Base-by-base conservation (phyloP, 306 rosid species). In the Luffa acutangula region DNA sequence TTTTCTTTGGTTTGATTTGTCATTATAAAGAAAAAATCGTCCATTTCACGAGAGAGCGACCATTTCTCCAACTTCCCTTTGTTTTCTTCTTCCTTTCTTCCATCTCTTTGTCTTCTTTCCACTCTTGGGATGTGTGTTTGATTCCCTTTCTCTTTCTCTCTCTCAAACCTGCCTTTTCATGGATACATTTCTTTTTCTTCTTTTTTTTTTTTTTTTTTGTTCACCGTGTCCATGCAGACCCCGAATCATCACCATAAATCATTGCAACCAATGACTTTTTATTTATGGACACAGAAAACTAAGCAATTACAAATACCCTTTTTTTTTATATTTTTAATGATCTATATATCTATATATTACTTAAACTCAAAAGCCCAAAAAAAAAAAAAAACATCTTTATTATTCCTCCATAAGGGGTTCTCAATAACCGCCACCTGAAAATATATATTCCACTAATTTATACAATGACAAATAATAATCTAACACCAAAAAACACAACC, bases 1-100 rank as follows among this genome's bases (percentile, higher is more conserved):
- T 69, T 69, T 67, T 7, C 17, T 67, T 43, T 46, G 11, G 0
- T 21, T 21, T 21, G 5, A 14, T 34, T 73, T 73, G 59, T 71
- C 21, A 71, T 71, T 4, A 71, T 71, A 71, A 71, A 71, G 76
- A 73, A 73, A 73, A 46, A 36, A 36, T 62, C 69, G 52, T 13
- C 89, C 83, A 83, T 76, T 85, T 89, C 98, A 91, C 90, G 93
- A 89, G 93, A 89, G 90, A 86, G 75, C 34, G 93, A 86, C 97
- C 86, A 75, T 83, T 87, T 88, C 91, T 88, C 92, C 93, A 66
- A 42, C 75, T 82, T 83, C 33, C 79, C 69, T 81, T 36, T 88
- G 88, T 92, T 89, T 88, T 92, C 86, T 85, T 85, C 85, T 85
- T 9, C 87, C 39, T 46, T 48, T 78, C 85, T 86, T 84, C 77